These are phyloP conservation scores for Cucumis cinereus DNA, from an alignment of 306 rosid genomes.

Conservation along the genomic window DNA sequence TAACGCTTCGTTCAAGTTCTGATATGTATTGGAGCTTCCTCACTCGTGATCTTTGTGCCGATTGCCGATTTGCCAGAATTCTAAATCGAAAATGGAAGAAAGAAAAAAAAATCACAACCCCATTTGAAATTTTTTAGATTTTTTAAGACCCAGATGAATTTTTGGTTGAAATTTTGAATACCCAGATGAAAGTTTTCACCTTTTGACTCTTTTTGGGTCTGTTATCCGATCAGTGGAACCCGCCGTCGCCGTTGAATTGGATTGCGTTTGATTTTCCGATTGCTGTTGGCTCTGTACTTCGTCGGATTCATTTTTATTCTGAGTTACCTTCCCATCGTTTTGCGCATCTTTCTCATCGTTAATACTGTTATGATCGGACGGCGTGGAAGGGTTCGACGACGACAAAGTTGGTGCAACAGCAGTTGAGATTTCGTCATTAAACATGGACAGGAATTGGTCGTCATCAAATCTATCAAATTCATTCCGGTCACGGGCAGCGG, in stretches of 20 bases:
- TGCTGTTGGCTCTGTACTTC: conserved; percentile 56
- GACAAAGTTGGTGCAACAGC: conserved; percentile 25
- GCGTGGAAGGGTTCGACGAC: conserved; percentile 62
- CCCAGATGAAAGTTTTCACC: conserved; percentile 26
- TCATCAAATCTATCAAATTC: conserved; percentile 74
- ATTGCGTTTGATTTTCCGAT: conserved; percentile 21
- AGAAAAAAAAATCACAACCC: background rate
- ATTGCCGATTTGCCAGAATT: conserved; percentile 94
- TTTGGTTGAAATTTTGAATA: background rate
- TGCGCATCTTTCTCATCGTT: conserved; percentile 35
- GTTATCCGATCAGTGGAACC: conserved; percentile 32
- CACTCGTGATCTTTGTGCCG: conserved; percentile 94
- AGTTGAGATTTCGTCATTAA: conserved; percentile 39
- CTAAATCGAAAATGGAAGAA: conserved; percentile 21
- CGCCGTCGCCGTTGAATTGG: conserved; percentile 9
- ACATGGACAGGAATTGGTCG: conserved; percentile 81
- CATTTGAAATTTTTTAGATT: background rate
- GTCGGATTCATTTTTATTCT: conserved; percentile 44
- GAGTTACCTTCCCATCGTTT: background rate
- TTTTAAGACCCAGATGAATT: background rate
- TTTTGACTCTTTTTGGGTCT: conserved; percentile 87
- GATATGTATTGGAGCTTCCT: conserved; percentile 91
- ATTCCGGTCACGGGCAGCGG: background rate
- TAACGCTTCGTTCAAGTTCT: conserved; percentile 85
- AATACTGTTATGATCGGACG: conserved; percentile 69